Conservation (phyloP, 768 basidiomycete genomes). For the Dacryopinax spathularia region DNA sequence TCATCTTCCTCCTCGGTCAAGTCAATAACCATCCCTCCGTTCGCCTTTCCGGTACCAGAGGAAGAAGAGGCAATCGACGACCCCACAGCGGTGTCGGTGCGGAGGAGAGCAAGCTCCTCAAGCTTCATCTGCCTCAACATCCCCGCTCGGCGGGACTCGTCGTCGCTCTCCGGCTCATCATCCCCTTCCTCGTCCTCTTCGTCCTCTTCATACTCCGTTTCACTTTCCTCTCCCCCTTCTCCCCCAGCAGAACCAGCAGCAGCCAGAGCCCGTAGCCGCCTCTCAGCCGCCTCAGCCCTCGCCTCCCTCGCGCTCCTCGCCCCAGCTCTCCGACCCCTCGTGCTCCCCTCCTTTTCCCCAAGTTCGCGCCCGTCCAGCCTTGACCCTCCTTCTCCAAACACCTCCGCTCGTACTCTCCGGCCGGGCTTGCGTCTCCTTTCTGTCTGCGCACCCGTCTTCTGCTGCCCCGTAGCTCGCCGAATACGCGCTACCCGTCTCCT, state of each 20-base stretch:
- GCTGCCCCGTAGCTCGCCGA: neutral
- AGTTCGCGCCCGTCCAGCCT: neutral
- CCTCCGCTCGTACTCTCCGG: slow-evolving; percentile 45
- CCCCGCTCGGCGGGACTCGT: neutral
- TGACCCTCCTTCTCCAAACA: slow-evolving; percentile 29
- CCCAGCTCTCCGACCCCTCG: neutral
- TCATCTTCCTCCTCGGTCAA: neutral
- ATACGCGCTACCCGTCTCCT: neutral
- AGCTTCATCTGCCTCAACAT: neutral
- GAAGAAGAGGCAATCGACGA: neutral
- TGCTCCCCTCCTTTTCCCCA: neutral
- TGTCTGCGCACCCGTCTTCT: slow-evolving; percentile 42
- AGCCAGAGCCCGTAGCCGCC: neutral
- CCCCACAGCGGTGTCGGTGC: neutral
- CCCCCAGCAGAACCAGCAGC: neutral
- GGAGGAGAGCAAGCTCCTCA: neutral
- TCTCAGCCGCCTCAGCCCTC: neutral
- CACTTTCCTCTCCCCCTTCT: neutral
- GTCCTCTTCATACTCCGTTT: neutral
- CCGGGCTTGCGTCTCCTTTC: slow-evolving; percentile 60
- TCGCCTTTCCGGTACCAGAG: neutral
- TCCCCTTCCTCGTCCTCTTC: neutral
- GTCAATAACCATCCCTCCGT: neutral
- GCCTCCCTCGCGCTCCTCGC: neutral
- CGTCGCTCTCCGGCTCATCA: neutral